Percentiles rank a stretch among this genome's conserved stretches.
These are phyloP conservation scores for Fusarium tupiense DNA, from an alignment of 2,329 filamentous ascomycete species.

Conservation along the genomic window DNA sequence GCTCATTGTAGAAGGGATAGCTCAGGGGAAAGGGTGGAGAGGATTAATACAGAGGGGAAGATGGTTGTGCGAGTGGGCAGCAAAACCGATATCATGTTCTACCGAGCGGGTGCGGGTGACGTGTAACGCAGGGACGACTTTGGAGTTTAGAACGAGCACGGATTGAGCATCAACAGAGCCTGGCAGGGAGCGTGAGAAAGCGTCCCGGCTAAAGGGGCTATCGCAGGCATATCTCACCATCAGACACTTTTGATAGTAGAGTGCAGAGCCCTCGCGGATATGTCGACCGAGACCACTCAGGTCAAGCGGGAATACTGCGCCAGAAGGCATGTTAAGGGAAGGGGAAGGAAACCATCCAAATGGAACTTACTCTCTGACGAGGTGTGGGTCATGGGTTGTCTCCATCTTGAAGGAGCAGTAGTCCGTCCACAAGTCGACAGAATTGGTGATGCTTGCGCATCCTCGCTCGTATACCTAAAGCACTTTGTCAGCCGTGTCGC, in stretches of 20 bases:
- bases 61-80: conserved; percentile 63
- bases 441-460: conserved; percentile 90
- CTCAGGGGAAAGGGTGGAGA: conserved; percentile 51
- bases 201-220: conserved; percentile 66
- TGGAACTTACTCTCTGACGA: conserved; percentile 99
- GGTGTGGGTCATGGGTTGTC: conserved; percentile 91
- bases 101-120: conserved; percentile 48
- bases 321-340: conserved; percentile 69
- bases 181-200: conserved; percentile 74
- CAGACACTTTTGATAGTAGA: conserved; percentile 52
- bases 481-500: conserved; percentile 16
- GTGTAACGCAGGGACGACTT: conserved; percentile 52
- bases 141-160: conserved; percentile 52
- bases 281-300: conserved; percentile 54
- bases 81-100: conserved; percentile 57
- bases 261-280: conserved; percentile 50
- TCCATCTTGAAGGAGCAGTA: conserved; percentile 99
- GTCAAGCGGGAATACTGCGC: conserved; percentile 55
- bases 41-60: conserved; percentile 66
- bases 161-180: conserved; percentile 62
- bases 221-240: conserved; percentile 79
- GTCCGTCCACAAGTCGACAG: conserved; percentile 95
- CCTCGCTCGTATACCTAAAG: conserved; percentile 93
- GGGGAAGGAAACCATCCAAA: conserved; percentile 72
- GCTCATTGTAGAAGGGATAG: conserved; percentile 41